A percentile compares a stretch with the other conserved stretches of the same genome.
phyloP scores from a whole-genome alignment of 768 basidiomycete genomes.

The Cystobasidium onofrii region DNA sequence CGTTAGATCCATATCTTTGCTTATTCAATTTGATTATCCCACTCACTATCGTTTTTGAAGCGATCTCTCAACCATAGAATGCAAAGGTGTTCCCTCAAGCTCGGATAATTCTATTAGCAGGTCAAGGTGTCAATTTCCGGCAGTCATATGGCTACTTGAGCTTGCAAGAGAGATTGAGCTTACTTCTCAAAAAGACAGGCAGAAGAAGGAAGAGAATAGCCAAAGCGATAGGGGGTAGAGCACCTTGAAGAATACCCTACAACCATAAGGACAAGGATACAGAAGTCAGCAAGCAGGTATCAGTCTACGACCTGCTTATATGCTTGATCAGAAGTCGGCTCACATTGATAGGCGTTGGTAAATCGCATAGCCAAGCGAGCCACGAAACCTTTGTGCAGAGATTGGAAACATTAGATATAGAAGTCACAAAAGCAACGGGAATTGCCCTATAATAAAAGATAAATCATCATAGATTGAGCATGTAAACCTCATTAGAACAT shows the following conservation, averaged over 20 bases:
- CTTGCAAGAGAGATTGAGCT: background rate
- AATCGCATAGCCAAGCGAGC: constrained; percentile 73
- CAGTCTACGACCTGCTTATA: no score
- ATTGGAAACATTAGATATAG: constrained; percentile 65
- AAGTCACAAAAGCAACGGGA: constrained; percentile 30
- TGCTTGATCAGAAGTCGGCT: background rate
- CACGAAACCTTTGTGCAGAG: constrained; percentile 53
- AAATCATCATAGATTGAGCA: no score
- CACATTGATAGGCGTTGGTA: constrained; percentile 49
- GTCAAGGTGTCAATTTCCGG: no score
- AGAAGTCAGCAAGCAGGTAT: no score
- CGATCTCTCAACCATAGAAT: constrained; percentile 72
- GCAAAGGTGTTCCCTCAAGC: constrained; percentile 89
- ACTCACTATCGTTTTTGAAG: constrained; percentile 67
- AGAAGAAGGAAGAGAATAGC: constrained; percentile 87
- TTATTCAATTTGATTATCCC: no score
- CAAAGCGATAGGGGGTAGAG: constrained; percentile 75
- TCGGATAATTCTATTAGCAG: constrained; percentile 52
- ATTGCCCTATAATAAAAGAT: no score
- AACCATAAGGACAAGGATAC: background rate
- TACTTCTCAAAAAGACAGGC: constrained; percentile 53
- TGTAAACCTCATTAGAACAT: no score
- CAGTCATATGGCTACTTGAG: background rate
- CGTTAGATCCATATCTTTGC: no score
- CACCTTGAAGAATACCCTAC: constrained; percentile 77